Percentiles rank a stretch among this genome's conserved stretches.
Evolutionary conservation across 2,329 filamentous ascomycete species (phyloP).

Genomic region (Grosmannia clavigera): DNA sequence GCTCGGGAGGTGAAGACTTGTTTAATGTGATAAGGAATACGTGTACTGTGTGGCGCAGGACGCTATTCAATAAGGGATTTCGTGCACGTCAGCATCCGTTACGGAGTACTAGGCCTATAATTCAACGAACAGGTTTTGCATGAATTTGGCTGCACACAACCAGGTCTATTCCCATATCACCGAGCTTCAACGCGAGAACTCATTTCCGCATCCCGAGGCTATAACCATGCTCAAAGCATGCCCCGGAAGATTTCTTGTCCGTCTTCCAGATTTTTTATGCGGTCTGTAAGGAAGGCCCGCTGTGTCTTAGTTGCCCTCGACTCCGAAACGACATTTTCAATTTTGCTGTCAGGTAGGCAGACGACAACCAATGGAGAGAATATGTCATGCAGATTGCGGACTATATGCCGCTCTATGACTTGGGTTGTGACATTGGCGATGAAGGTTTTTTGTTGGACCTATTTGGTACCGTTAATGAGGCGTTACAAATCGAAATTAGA

Average conservation of each 20-base stretch:
- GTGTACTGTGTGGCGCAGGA: too few relatives aligned
- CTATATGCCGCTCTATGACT: background rate
- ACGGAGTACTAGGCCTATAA: too few relatives aligned
- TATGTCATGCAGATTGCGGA: background rate
- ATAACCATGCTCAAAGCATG: background rate
- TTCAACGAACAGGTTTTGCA: too few relatives aligned
- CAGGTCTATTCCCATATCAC: too few relatives aligned
- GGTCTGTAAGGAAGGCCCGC: background rate
- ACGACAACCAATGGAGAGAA: background rate
- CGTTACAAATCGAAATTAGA: too few relatives aligned
- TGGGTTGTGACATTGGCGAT: background rate
- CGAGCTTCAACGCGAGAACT: too few relatives aligned
- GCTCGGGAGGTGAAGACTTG: too few relatives aligned
- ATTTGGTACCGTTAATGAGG: background rate
- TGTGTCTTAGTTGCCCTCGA: background rate
- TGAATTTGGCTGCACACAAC: too few relatives aligned
- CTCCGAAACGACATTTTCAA: background rate
- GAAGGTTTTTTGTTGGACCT: background rate
- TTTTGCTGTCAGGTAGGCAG: background rate
- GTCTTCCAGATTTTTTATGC: background rate
- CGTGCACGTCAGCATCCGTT: too few relatives aligned
- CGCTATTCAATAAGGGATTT: too few relatives aligned
- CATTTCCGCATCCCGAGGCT: too few relatives aligned
- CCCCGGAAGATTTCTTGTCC: background rate
- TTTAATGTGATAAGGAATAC: too few relatives aligned